These are phyloP conservation scores for Arabidopsis lyrata DNA, from an alignment of 441 rosid genomes.

Conservation along the genomic window DNA sequence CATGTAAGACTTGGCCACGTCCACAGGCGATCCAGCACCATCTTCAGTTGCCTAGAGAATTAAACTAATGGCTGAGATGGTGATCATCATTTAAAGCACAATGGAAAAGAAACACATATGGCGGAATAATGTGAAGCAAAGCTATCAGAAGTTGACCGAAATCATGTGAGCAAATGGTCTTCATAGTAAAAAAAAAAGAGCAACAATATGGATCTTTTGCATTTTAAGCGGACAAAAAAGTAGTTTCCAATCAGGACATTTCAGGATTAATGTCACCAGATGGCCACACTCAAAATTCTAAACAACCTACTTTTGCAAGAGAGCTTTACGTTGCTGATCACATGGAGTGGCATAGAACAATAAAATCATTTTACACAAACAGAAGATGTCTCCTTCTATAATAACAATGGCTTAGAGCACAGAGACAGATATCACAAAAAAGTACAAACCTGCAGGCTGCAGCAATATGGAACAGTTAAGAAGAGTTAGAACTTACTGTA, in stretches of 20 bases:
- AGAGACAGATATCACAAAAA: slow-evolving; percentile 27
- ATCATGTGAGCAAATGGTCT: background rate
- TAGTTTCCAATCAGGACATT: background rate
- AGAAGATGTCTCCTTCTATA: background rate
- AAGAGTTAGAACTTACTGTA: slow-evolving; percentile 51
- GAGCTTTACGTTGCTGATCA: slow-evolving; percentile 10
- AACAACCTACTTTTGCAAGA: slow-evolving; percentile 17
- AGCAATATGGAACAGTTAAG: slow-evolving; percentile 48
- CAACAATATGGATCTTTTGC: background rate
- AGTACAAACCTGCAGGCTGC: slow-evolving; percentile 57
- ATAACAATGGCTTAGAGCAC: slow-evolving; percentile 9
- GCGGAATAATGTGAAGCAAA: slow-evolving; percentile 15
- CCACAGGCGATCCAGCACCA: slow-evolving; percentile 76
- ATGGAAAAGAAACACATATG: slow-evolving; percentile 28
- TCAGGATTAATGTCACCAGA: slow-evolving; percentile 4
- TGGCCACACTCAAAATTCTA: background rate
- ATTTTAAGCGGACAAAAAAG: background rate
- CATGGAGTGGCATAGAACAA: slow-evolving; percentile 22
- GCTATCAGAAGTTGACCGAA: background rate
- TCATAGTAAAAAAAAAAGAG: slow-evolving; percentile 7
- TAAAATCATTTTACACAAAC: slow-evolving; percentile 22
- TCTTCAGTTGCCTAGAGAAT: slow-evolving; percentile 57
- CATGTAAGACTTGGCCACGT: slow-evolving; percentile 88
- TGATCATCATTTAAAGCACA: slow-evolving; percentile 41
- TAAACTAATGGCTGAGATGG: slow-evolving; percentile 30